These are phyloP conservation scores for Barnettozyma pratensis DNA, from an alignment of 805 yeast species.

Conservation along the genomic window DNA sequence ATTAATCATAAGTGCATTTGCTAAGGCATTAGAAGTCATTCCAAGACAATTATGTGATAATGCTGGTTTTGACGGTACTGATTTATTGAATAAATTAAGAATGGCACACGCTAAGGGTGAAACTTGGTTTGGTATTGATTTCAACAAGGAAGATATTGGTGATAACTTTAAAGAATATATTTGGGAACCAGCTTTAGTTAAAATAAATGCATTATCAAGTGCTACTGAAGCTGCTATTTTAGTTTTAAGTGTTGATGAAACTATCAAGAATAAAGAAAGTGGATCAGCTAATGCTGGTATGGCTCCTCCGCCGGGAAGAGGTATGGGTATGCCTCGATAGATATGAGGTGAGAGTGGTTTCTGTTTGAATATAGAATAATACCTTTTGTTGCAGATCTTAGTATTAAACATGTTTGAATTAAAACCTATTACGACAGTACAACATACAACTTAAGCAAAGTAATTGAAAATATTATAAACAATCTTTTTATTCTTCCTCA, in stretches of 20 bases:
- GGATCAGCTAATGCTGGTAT: slow-evolving; percentile 45
- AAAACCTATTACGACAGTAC: too few species aligned
- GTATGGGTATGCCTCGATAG: slow-evolving; percentile 59
- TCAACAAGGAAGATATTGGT: slow-evolving; percentile 74
- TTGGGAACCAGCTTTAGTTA: slow-evolving; percentile 97
- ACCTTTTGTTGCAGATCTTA: too few species aligned
- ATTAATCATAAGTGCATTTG: slow-evolving; percentile 84
- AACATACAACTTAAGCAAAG: too few species aligned
- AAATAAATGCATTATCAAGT: slow-evolving; percentile 86
- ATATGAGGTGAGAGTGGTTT: background rate
- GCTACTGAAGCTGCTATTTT: slow-evolving; percentile 97
- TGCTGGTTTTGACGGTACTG: slow-evolving; percentile 99
- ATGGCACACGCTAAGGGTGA: slow-evolving; percentile 94
- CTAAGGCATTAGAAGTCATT: slow-evolving; percentile 89
- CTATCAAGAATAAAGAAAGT: slow-evolving; percentile 69
- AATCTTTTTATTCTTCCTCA: slow-evolving; percentile 21
- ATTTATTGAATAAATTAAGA: slow-evolving; percentile 81
- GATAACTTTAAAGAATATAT: slow-evolving; percentile 82
- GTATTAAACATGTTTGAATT: too few species aligned
- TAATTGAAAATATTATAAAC: too few species aligned
- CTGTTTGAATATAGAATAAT: background rate
- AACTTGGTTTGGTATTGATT: slow-evolving; percentile 88
- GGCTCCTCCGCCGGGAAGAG: slow-evolving; percentile 55
- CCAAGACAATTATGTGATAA: slow-evolving; percentile 98
- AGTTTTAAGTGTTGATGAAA: slow-evolving; percentile 93